Conservation (phyloP, 75 land plant species). For the Pseudotsuga menziesii region DNA sequence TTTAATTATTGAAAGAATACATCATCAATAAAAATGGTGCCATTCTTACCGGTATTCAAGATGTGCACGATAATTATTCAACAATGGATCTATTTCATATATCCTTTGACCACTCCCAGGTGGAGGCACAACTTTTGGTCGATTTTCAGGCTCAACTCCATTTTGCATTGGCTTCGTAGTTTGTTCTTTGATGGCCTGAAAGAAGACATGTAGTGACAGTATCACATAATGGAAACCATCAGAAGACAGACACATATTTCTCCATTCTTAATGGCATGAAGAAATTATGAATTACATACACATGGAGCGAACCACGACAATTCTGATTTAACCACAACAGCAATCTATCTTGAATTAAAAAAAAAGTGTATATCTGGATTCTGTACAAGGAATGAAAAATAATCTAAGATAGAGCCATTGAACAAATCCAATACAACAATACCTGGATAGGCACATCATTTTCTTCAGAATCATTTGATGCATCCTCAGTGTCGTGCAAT, state of each 20-base stretch:
- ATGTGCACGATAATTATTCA: constrained; percentile 51
- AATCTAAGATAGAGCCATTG: not conserved
- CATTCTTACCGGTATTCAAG: constrained; percentile 79
- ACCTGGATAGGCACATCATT: not conserved
- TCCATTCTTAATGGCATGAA: constrained; percentile 7
- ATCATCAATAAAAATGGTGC: not conserved
- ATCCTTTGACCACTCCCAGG: constrained; percentile 83
- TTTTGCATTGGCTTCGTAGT: constrained; percentile 3
- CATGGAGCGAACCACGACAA: not conserved
- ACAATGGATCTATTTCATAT: constrained; percentile 74
- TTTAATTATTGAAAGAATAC: not conserved
- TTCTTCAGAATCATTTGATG: not conserved
- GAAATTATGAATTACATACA: not conserved
- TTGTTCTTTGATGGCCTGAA: constrained; percentile 2
- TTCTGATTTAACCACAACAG: not conserved
- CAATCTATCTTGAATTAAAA: not conserved
- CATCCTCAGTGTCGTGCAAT: constrained; percentile 8
- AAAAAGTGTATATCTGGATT: not conserved
- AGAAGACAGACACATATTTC: not conserved
- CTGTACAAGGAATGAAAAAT: not conserved
- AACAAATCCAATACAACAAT: not conserved
- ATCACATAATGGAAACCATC: not conserved
- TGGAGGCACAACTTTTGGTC: constrained; percentile 51
- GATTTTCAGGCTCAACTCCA: constrained; percentile 5
- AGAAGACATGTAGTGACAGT: not conserved